Evolutionary conservation across 2,329 filamentous ascomycete genomes (phyloP).

Genomic region (Aspergillus costaricaensis): DNA sequence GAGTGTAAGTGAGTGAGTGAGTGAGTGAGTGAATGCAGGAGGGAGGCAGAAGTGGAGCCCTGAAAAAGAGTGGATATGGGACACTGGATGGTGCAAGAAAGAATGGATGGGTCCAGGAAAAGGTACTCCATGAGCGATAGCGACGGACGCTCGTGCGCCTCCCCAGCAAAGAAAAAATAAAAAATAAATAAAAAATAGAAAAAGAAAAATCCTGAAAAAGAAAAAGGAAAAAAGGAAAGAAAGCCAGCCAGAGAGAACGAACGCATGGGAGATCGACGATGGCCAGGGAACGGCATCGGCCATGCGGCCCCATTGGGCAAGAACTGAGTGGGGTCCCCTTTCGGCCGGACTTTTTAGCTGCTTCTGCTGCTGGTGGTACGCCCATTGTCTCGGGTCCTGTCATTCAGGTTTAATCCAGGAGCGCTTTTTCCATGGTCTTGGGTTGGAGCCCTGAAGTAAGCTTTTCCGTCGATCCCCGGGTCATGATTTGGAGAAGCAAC

Average conservation of each 20-base stretch:
- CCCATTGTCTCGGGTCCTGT: slow-evolving; percentile 30
- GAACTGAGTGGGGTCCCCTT: slow-evolving; percentile 3
- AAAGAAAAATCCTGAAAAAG: too few relatives aligned
- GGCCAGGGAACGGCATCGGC: slow-evolving; percentile 18
- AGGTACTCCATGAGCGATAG: not conserved
- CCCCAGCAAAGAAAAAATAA: not conserved
- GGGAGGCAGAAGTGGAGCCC: not conserved
- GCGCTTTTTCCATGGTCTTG: slow-evolving; percentile 9
- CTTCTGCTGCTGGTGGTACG: slow-evolving; percentile 20
- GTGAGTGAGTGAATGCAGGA: too few relatives aligned
- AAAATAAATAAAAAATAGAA: too few relatives aligned
- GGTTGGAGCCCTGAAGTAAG: slow-evolving; percentile 15
- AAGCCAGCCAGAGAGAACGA: slow-evolving; percentile 13
- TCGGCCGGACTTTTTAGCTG: slow-evolving; percentile 18
- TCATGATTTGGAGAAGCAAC: slow-evolving; percentile 2
- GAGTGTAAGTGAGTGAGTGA: not conserved
- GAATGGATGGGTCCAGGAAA: not conserved
- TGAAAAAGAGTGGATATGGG: not conserved
- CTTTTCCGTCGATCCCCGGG: slow-evolving; percentile 20
- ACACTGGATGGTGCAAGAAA: not conserved
- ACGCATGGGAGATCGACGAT: slow-evolving; percentile 21
- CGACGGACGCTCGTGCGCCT: slow-evolving; percentile 20
- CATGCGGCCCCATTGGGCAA: slow-evolving; percentile 4
- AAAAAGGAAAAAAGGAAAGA: too few relatives aligned
- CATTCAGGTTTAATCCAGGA: slow-evolving; percentile 17